Base-by-base conservation (phyloP, 148 eudicot species). In the Chenopodium album region DNA sequence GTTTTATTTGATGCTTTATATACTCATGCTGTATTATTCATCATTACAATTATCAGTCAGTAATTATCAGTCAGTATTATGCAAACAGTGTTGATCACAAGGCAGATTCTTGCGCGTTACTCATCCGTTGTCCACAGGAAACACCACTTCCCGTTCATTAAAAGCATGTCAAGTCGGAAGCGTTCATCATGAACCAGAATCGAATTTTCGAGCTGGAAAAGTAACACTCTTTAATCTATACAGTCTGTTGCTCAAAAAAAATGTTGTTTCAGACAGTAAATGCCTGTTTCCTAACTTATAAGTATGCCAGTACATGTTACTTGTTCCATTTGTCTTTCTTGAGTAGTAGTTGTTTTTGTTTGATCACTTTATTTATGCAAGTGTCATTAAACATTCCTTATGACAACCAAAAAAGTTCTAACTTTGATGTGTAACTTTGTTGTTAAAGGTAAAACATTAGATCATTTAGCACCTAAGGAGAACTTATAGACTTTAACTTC, bases 341-440 rank as follows among this genome's bases (percentile, higher is more conserved):
- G 31, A 79, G 50, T 54, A 4, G 82, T 66, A 79, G 50, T 54
- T 9, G 82, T 66, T 64, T 7, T 54, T 73, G 65, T 59, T 56
- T 28, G 34, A 75, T 54, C 71, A 70, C 54, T 46, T 75, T 84
- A 41, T 79, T 31, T 76, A 44, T 76, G 44, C 13, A 9, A 79
- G 54, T 79, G 59, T 59, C 73, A 62, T 23, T 62, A 70, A 84
- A 84, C 83, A 84, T 80, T 84, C 83, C 77, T 48, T 62, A 80
- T 71, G 83, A 75, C 52, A 71, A 64, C 32, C 65, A 59, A 70
- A 79, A 80, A 72, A 34, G 23, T 9, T 70, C 31, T 71, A 52
- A 69, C 80, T 62, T 69, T 72, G 44, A 56, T 74, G 29, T 32
- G 66, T 48, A 22, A 50, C 82, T 65, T 83, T 79, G 76, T 32